Evolutionary conservation across 768 basidiomycete genomes (phyloP).

Genomic region (Crassisporium funariophilum): DNA sequence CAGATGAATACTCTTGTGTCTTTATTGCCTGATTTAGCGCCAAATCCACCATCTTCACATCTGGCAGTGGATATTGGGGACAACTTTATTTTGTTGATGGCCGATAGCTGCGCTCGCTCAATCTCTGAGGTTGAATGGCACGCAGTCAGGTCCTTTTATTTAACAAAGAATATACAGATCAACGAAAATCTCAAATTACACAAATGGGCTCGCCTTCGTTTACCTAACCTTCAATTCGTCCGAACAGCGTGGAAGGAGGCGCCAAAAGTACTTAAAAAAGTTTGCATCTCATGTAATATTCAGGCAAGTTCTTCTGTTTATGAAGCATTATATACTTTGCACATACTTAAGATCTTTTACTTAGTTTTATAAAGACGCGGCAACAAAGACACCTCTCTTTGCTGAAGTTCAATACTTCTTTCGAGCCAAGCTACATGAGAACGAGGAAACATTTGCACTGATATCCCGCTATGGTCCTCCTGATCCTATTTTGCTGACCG

Average conservation of each 20-base stretch:
- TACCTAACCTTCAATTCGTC: conserved; percentile 14
- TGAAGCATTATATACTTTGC: background rate
- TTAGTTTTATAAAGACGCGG: background rate
- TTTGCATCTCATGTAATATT: conserved; percentile 12
- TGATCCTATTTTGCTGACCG: conserved; percentile 1
- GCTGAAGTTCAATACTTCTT: conserved; percentile 22
- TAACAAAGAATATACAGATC: background rate
- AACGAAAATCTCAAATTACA: background rate
- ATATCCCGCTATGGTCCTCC: conserved; percentile 8
- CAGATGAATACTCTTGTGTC: conserved; percentile 15
- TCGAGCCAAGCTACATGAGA: background rate
- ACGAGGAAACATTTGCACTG: conserved; percentile 10
- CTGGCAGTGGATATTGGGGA: conserved; percentile 4
- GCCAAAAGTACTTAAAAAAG: background rate
- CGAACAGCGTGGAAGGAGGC: conserved; percentile 10
- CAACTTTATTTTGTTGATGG: conserved; percentile 4
- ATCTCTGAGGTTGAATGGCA: conserved; percentile 1
- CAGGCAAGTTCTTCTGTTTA: conserved; percentile 5
- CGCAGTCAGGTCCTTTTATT: conserved; percentile 1
- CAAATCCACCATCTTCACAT: background rate
- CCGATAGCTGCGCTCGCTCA: background rate
- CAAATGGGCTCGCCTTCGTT: conserved; percentile 7
- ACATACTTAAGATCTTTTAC: background rate
- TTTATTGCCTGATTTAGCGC: conserved; percentile 13
- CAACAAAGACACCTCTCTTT: conserved; percentile 1